Conservation (phyloP, 768 basidiomycete species). For the Gyrodon lividus region DNA sequence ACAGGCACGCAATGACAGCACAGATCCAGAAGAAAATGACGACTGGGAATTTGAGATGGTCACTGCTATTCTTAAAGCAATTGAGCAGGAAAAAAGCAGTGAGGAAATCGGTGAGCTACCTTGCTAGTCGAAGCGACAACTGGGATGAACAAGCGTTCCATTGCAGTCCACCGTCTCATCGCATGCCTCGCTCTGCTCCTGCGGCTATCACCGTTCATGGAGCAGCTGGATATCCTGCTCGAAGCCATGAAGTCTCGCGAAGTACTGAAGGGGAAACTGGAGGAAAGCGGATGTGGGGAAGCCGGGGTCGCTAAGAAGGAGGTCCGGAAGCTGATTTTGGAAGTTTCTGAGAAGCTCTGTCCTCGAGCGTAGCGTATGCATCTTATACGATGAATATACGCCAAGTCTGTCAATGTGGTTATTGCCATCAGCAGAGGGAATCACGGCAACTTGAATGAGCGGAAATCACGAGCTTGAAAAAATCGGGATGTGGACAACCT, state of each 20-base stretch:
- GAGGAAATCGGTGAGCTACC: constrained; percentile 75
- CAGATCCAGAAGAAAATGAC: constrained; percentile 52
- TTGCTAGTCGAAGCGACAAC: not conserved
- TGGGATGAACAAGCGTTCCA: not conserved
- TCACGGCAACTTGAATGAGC: not conserved
- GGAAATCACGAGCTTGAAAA: constrained; percentile 1
- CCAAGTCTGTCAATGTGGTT: too few species aligned
- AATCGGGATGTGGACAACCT: too few species aligned
- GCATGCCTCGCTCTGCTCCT: constrained; percentile 78
- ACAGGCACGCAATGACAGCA: constrained; percentile 30
- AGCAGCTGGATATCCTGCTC: constrained; percentile 55
- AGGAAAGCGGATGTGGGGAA: constrained; percentile 48
- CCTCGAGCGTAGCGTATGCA: constrained; percentile 6
- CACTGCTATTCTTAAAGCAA: constrained; percentile 79
- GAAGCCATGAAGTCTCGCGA: constrained; percentile 66
- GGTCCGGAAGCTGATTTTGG: constrained; percentile 59
- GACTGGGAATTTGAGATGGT: constrained; percentile 88
- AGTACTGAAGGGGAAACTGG: constrained; percentile 58
- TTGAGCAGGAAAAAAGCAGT: constrained; percentile 65
- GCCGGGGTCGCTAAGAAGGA: constrained; percentile 63
- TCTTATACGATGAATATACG: not conserved
- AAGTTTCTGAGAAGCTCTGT: constrained; percentile 53
- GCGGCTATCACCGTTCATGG: constrained; percentile 70
- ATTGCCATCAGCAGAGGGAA: not conserved
- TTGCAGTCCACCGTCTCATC: constrained; percentile 73